Conservation (phyloP, 148 eudicot species). For the Amaranthus hypochondriacus region DNA sequence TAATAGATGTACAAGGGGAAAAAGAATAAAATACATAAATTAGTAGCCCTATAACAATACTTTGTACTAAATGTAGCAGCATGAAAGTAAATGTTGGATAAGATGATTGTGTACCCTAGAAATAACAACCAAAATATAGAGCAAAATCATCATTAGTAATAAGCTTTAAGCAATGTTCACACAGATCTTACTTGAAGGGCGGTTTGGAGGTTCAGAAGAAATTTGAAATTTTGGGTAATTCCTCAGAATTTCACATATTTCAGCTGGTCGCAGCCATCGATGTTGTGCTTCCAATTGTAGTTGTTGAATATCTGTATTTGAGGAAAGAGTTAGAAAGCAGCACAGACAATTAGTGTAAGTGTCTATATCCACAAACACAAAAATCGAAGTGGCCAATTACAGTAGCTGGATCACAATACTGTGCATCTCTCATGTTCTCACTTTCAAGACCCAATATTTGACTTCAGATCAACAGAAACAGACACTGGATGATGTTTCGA, state of each 20-base stretch:
- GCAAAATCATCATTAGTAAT: background rate
- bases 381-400: background rate
- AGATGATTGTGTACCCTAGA: background rate
- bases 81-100: background rate
- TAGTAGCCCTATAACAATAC: background rate
- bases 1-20: background rate
- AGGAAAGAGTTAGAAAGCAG: background rate
- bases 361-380: background rate
- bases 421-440: no score
- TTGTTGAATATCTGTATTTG: slow-evolving; percentile 45
- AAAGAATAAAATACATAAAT: background rate
- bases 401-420: no score
- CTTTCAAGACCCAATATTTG: background rate
- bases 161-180: slow-evolving; percentile 1
- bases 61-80: background rate
- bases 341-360: background rate
- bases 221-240: slow-evolving; percentile 47
- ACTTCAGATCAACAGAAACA: background rate
- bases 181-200: slow-evolving; percentile 44
- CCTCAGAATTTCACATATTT: slow-evolving; percentile 66
- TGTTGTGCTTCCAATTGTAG: slow-evolving; percentile 57
- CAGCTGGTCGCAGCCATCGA: slow-evolving; percentile 76
- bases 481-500: background rate
- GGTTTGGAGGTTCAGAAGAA: slow-evolving; percentile 52
- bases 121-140: background rate